Percentiles rank a stretch among this genome's conserved stretches.
Evolutionary conservation across 2,329 filamentous ascomycete species (phyloP).

Genomic region (Geosmithia putterillii): DNA sequence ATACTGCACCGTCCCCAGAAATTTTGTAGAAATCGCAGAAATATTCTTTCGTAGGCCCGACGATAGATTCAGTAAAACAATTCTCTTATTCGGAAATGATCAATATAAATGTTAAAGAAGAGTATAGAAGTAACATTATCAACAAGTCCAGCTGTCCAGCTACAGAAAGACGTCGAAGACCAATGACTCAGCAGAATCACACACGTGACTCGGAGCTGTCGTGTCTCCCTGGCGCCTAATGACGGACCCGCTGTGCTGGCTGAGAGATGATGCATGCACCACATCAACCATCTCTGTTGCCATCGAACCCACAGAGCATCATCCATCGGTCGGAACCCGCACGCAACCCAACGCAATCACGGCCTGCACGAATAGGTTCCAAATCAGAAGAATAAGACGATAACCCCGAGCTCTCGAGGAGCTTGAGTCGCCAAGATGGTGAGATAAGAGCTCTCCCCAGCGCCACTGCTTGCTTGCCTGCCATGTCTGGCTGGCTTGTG

Average conservation of each 20-base stretch:
- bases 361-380: background rate
- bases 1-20: too few relatives aligned
- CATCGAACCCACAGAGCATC: conserved; percentile 13
- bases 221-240: conserved; percentile 33
- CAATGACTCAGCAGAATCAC: background rate
- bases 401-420: conserved; percentile 9
- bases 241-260: conserved; percentile 11
- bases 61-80: too few relatives aligned
- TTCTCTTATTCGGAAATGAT: too few relatives aligned
- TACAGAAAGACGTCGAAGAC: background rate
- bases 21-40: too few relatives aligned
- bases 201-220: conserved; percentile 26
- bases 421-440: conserved; percentile 22
- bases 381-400: conserved; percentile 1
- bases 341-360: conserved; percentile 8
- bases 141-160: background rate
- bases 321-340: conserved; percentile 11
- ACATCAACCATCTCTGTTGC: background rate
- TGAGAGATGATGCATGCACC: background rate
- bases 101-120: background rate
- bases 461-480: background rate
- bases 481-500: too few relatives aligned
- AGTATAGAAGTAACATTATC: too few relatives aligned
- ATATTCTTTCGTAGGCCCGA: too few relatives aligned
- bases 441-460: conserved; percentile 4